A percentile compares a stretch with the other conserved stretches of the same genome.
Evolutionary conservation across 495 filamentous ascomycete genomes (phyloP).

Genomic region (Elasticomyces elasticus): DNA sequence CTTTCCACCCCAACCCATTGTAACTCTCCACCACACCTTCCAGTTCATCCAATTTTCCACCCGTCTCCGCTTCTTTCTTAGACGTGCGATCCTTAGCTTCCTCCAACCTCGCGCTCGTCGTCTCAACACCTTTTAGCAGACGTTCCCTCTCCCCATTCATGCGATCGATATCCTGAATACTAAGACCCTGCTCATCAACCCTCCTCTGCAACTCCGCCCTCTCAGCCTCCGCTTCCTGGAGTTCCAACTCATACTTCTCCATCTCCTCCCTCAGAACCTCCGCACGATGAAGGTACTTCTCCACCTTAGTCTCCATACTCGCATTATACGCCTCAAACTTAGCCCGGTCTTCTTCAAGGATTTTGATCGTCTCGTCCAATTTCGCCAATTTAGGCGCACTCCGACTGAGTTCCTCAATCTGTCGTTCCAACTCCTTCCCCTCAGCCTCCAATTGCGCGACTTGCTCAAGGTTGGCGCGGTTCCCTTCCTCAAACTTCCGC

Average conservation of each 20-base stretch:
- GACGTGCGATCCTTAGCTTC: conserved; percentile 71
- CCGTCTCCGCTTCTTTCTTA: conserved; percentile 76
- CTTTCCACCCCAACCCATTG: conserved; percentile 88
- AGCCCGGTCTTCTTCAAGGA: conserved; percentile 77
- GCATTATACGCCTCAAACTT: conserved; percentile 92
- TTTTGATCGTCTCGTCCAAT: conserved; percentile 71
- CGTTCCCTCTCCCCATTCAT: conserved; percentile 94
- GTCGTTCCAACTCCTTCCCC: conserved; percentile 61
- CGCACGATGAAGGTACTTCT: conserved; percentile 70
- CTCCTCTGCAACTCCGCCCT: conserved; percentile 65
- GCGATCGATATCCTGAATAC: conserved; percentile 93
- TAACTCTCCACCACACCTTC: conserved; percentile 78
- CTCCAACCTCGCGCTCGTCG: conserved; percentile 60
- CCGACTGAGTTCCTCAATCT: conserved; percentile 83
- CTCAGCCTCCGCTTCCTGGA: conserved; percentile 72
- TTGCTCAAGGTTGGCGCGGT: conserved; percentile 70
- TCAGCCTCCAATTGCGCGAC: conserved; percentile 75
- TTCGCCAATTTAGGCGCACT: conserved; percentile 72
- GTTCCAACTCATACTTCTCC: conserved; percentile 62
- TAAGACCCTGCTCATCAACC: conserved; percentile 86
- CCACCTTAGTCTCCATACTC: conserved; percentile 62
- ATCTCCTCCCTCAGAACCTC: conserved; percentile 70
- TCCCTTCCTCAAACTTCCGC: conserved; percentile 71
- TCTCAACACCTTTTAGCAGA: conserved; percentile 71
- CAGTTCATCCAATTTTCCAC: conserved; percentile 73